Conservation (phyloP, 345 rosid species). For the Linum usitatissimum region DNA sequence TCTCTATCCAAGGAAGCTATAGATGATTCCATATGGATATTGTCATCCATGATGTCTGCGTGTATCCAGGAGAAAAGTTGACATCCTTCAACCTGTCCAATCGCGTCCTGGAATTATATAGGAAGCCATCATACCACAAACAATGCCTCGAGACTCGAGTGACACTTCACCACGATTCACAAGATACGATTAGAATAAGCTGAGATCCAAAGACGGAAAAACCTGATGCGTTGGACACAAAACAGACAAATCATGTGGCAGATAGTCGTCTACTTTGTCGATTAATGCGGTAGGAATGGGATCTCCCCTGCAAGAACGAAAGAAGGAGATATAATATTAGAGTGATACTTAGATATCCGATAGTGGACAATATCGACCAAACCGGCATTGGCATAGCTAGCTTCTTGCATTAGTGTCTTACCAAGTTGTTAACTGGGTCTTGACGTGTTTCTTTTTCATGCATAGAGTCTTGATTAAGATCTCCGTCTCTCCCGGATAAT, state of each 20-base stretch:
- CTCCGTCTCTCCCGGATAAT: constrained; percentile 62
- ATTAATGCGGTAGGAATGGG: constrained; percentile 60
- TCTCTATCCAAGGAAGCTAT: constrained; percentile 13
- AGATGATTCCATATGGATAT: constrained; percentile 61
- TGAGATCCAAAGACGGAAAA: constrained; percentile 7
- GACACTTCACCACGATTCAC: neutral
- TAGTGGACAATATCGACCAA: neutral
- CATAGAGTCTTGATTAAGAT: constrained; percentile 37
- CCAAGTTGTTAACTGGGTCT: constrained; percentile 56
- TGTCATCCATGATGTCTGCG: constrained; percentile 88
- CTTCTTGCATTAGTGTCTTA: constrained; percentile 11
- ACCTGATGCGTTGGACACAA: constrained; percentile 52
- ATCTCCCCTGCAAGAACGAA: constrained; percentile 54
- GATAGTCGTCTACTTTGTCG: constrained; percentile 56
- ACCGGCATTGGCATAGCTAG: too few relatives aligned
- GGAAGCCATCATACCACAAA: constrained; percentile 9
- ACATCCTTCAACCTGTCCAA: constrained; percentile 21
- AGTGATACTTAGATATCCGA: neutral
- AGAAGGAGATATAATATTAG: constrained; percentile 10
- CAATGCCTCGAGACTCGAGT: constrained; percentile 2
- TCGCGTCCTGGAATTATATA: constrained; percentile 34
- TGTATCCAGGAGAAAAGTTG: constrained; percentile 83
- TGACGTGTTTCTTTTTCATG: constrained; percentile 42
- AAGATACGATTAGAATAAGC: neutral
- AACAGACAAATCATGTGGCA: constrained; percentile 54